Evolutionary conservation across 768 basidiomycete genomes (phyloP), one percentile per base, ranked within the genome.

Genomic region (Podaxis pistillaris): DNA sequence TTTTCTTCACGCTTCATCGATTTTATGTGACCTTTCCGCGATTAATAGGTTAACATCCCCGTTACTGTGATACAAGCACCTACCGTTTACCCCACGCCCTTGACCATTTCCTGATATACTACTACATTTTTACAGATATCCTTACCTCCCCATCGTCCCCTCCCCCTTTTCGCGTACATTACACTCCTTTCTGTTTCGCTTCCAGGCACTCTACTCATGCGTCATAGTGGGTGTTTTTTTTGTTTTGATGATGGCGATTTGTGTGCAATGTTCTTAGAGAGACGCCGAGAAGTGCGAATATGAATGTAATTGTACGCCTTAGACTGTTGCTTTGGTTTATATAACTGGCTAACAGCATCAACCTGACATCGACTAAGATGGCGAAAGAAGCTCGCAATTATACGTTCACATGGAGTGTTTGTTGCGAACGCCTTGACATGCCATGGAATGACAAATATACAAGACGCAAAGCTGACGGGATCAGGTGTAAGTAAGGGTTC

Each of bases 251-350:
- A 28, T 13, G 49, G 12, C 12, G 22, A 28, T 12, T 50, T 24
- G 49, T 50, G 22, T 54, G 26, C 26, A n/a, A 17, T 4, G 26
- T 37, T 13, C 4, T 30, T 54, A 15, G n/a, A 56, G 54, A 56
- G 22, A 40, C 19, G 37, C 19, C 19, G 38, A 24, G 54, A 40
- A 56, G 54, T 56, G 38, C 19, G 38, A 37, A 22, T 56, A 13
- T 11, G 37, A 56, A 30, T 56, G 54, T 56, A 56, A 56, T 40
- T 56, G 54, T 56, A 38, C 54, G 30, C n/a, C 17, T 40, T 56
- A 56, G 54, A 56, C 9, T 7, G 13, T 22, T 41, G 12, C 2
- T 56, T 26, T 17, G 4, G 5, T 24, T 40, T 12, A 56, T 56
- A 56, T 56, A 24, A 28, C 49, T 50, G 22, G 19, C 49, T 24